Evolutionary conservation across 164 flowering plant species (phyloP), one percentile per base, ranked within the genome.

Genomic region (Vitis amurensis): DNA sequence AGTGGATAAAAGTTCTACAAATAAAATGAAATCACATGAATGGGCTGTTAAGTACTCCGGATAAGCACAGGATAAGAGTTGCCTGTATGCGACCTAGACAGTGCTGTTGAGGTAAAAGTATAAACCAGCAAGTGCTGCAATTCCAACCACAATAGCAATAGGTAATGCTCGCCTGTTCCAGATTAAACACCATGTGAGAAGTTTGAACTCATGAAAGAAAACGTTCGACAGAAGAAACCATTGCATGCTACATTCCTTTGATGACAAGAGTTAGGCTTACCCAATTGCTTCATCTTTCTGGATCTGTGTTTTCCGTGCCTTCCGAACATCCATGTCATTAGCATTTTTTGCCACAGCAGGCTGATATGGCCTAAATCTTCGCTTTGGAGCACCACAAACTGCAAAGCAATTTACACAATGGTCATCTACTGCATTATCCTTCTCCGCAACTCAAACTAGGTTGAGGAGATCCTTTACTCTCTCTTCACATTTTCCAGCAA

Each of bases 331-430:
- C 13, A 61, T 77, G 9, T 52, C 80, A 68, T 94, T 94, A 2
- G 83, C 95, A 74, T 89, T 78, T 78, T 88, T 94, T 15, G 77
- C 12, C 55, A 88, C 93, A 0, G 83, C 67, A 29, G 91, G 91
- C 55, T 77, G 71, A 67, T 87, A 95, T 37, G 80, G 49, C 80
- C 87, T 91, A 68, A 95, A 95, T 79, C 98, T 85, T 72, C 99
- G 76, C 52, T 93, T 95, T 2, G 99, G 98, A 47, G 99, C 99
- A 56, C 91, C 98, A 73, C 99, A 95, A 67, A 95, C 98, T 93
- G 86, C 82, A 83, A 19, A 67, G n/a, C 47, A 30, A 44, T 55
- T 68, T 14, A 6, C 14, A 55, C 44, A 37, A 37, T 37, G 7
- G 44, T 37, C 44, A 37, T 37, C 4, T 37, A 37, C 44, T 37